Base-by-base conservation (phyloP, 768 basidiomycete species). In the Mycena latifolia region DNA sequence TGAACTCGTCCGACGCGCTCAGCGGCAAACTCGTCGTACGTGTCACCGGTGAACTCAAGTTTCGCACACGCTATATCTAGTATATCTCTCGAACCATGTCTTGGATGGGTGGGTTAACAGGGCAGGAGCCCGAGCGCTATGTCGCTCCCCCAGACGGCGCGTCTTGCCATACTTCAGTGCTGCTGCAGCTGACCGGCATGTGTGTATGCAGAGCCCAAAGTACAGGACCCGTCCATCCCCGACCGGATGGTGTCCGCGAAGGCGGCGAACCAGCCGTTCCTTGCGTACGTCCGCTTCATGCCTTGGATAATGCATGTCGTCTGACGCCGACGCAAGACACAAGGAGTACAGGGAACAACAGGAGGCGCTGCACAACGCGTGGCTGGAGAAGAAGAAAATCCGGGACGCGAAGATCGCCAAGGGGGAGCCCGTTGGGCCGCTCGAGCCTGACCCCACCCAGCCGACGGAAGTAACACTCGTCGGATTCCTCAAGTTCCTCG, bases 181-280 rank as follows among this genome's bases (percentile, higher is more conserved):
- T 15, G n/a, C n/a, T 91, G 89, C 75, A 79, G 72, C 85, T 86
- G 74, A 78, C 79, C 37, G 76, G 74, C 75, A 79, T 57, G 71
- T 74, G 27, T 75, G 80, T 43, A 74, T 80, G 37, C 79, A 55
- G 81, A 86, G 60, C 82, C 79, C 52, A 86, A 86, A 77, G 87
- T 89, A 5, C 76, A 80, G 69, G 92, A 93, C 77, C 91, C 91
- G 59, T 69, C 77, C 57, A 86, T 90, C 66, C 86, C 89, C 2
- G 83, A 85, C 63, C 85, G 92, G 70, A 86, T 87, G 83, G 93
- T 96, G 41, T 87, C 91, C 28, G 88, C 86, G 68, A 97, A 96
- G 81, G 78, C 88, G 46, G 93, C 95, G 31, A 98, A 97, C 79
- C 83, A 84, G 64, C 93, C 96, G 11, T 95, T 94, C 78, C 86